These are phyloP conservation scores for Rosa persica DNA, from an alignment of 306 rosid species.

Conservation along the genomic window DNA sequence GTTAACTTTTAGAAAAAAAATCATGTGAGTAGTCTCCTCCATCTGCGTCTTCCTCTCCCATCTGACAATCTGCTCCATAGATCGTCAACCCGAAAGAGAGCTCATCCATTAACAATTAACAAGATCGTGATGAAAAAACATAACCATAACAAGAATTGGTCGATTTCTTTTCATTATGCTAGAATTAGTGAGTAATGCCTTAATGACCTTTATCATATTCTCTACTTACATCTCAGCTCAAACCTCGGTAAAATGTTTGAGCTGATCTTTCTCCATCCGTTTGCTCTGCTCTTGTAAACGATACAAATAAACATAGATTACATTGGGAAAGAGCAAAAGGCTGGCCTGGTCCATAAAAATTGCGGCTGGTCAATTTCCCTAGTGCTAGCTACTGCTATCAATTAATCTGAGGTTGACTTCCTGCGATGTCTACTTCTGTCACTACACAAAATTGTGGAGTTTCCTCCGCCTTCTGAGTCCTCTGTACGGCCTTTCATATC, in stretches of 20 bases:
- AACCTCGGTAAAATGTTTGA: conserved; percentile 74
- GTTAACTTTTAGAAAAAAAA: no score
- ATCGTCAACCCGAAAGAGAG: no score
- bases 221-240: conserved; percentile 56
- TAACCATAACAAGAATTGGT: neutral
- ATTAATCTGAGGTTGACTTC: conserved; percentile 26
- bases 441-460: conserved; percentile 45
- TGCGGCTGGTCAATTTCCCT: conserved; percentile 44
- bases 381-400: conserved; percentile 31
- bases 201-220: conserved; percentile 22
- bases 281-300: conserved; percentile 38
- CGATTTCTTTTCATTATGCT: conserved; percentile 21
- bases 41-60: no score
- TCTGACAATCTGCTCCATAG: no score
- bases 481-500: conserved; percentile 31
- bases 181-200: neutral
- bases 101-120: no score
- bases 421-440: conserved; percentile 47
- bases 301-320: conserved; percentile 39
- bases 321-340: conserved; percentile 33
- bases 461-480: conserved; percentile 38
- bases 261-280: conserved; percentile 52
- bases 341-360: conserved; percentile 41
- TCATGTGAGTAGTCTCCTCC: no score
- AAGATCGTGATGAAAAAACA: neutral